Conservation (phyloP, 106 monocot species). For the Phalaenopsis equestris region DNA sequence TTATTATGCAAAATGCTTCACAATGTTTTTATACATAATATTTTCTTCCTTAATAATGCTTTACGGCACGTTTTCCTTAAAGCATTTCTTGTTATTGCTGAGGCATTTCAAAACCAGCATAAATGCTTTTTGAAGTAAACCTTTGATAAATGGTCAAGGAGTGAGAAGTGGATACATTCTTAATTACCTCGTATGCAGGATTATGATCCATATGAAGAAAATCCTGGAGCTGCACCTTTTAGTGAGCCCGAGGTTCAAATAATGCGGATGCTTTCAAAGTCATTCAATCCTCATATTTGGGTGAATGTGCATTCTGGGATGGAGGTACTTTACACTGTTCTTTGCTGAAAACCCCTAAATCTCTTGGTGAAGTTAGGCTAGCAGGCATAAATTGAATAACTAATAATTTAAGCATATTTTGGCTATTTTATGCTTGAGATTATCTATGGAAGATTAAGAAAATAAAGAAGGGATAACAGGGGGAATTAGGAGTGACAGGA, state of each 20-base stretch:
- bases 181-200: slow-evolving; percentile 39
- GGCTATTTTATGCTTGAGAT: not conserved
- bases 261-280: slow-evolving; percentile 63
- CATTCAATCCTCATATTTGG: slow-evolving; percentile 93
- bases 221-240: slow-evolving; percentile 84
- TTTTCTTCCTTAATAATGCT: not conserved
- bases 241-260: slow-evolving; percentile 97
- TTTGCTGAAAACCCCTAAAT: not conserved
- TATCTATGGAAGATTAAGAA: not conserved
- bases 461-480: not conserved
- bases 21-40: not conserved
- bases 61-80: not conserved
- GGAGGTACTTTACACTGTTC: slow-evolving; percentile 52
- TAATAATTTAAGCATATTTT: not conserved
- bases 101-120: not conserved
- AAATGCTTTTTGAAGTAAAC: not conserved
- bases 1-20: slow-evolving; percentile 1
- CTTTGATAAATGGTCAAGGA: not conserved
- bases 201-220: slow-evolving; percentile 98
- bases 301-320: slow-evolving; percentile 97
- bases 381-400: not conserved
- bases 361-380: not conserved
- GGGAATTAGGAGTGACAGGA: not conserved
- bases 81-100: not conserved
- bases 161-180: not conserved